phyloP scores from a whole-genome alignment of 2,329 filamentous ascomycete species.

The Monosporascus ibericus region DNA sequence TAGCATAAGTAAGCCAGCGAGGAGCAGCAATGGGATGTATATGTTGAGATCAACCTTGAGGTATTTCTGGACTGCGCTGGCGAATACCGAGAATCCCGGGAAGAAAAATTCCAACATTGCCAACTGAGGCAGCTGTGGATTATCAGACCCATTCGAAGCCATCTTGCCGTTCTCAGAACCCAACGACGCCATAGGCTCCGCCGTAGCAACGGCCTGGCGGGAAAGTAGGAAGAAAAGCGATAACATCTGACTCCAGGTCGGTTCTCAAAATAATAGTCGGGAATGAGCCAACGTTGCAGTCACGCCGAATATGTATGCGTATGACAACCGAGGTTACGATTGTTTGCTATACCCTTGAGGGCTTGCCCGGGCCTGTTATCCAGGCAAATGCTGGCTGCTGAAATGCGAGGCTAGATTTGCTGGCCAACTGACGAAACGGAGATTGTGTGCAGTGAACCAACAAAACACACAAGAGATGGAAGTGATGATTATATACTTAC shows the following conservation, averaged over 20 bases:
- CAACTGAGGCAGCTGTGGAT: slow-evolving; percentile 29
- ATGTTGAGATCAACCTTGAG: slow-evolving; percentile 55
- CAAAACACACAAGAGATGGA: not conserved
- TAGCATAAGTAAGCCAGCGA: slow-evolving; percentile 42
- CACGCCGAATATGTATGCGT: too few species aligned
- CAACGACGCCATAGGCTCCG: slow-evolving; percentile 6
- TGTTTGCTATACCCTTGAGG: too few species aligned
- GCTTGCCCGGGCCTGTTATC: too few species aligned
- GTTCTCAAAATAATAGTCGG: not conserved
- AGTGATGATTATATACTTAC: not conserved
- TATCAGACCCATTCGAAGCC: not conserved
- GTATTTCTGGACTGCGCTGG: slow-evolving; percentile 47
- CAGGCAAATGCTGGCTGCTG: too few species aligned
- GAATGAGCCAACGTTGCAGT: too few species aligned
- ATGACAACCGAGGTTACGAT: too few species aligned
- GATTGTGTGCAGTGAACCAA: not conserved
- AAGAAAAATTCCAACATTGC: slow-evolving; percentile 57
- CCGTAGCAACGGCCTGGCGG: slow-evolving; percentile 11
- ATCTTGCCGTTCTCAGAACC: slow-evolving; percentile 1
- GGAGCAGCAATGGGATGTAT: slow-evolving; percentile 54
- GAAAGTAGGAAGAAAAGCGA: not conserved
- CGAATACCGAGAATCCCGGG: slow-evolving; percentile 57
- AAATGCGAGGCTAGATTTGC: too few species aligned
- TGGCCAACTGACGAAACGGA: not conserved
- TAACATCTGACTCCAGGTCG: not conserved